phyloP scores from a whole-genome alignment of 2,329 filamentous ascomycete species.

The Fusarium protoensiforme region DNA sequence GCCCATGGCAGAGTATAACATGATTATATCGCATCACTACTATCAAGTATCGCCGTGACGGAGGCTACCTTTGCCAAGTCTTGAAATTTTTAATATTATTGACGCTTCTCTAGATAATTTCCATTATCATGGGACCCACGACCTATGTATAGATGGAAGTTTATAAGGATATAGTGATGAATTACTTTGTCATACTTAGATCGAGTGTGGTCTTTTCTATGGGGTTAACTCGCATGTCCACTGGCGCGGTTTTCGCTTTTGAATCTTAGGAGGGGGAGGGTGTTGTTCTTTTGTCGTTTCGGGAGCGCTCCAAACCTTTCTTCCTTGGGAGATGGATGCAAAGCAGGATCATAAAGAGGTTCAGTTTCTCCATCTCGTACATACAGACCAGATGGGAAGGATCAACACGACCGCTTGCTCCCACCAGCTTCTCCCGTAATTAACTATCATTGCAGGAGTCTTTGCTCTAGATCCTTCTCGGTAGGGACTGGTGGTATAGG shows the following conservation, averaged over 20 bases:
- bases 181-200: background rate
- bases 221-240: background rate
- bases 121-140: background rate
- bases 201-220: background rate
- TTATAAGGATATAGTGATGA: background rate
- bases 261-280: background rate
- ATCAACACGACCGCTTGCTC: no score
- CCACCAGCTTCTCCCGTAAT: no score
- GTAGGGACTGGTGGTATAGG: background rate
- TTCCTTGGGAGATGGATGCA: background rate
- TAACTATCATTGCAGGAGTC: no score
- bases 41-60: background rate
- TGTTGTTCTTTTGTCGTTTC: background rate
- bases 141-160: background rate
- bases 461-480: no score
- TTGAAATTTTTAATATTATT: background rate
- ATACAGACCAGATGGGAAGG: background rate
- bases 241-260: background rate
- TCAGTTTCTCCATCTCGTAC: background rate
- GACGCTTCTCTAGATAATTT: background rate
- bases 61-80: background rate
- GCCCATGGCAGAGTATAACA: background rate
- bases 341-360: background rate
- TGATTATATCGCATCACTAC: background rate
- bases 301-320: background rate